Percentiles rank a stretch among this genome's conserved stretches.
Conservation (phyloP, 306 rosid species). For the Senna siamea region DNA sequence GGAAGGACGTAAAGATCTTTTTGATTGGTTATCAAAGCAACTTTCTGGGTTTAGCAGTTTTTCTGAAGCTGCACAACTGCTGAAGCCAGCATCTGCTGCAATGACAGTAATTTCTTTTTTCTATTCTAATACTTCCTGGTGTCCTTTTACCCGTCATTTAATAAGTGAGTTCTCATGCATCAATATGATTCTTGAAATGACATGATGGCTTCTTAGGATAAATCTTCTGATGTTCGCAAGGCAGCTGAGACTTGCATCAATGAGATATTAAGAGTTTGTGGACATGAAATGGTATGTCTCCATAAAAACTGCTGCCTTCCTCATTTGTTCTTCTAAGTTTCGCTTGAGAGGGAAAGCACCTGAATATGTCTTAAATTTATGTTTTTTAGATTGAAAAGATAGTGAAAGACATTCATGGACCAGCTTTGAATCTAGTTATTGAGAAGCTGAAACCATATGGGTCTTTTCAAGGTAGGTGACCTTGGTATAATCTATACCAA, state of each 20-base stretch:
- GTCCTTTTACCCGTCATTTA: background rate
- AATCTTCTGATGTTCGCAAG: slow-evolving; percentile 98
- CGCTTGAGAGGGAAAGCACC: slow-evolving; percentile 23
- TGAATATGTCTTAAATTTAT: slow-evolving; percentile 22
- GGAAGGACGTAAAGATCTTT: slow-evolving; percentile 97
- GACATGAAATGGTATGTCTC: slow-evolving; percentile 71
- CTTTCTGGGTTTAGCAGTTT: slow-evolving; percentile 75
- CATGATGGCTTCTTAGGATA: slow-evolving; percentile 65
- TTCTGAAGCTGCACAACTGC: slow-evolving; percentile 84
- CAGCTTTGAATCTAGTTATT: slow-evolving; percentile 71
- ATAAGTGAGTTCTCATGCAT: slow-evolving; percentile 11
- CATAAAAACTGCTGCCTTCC: slow-evolving; percentile 6
- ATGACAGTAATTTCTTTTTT: slow-evolving; percentile 65
- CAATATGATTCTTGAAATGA: slow-evolving; percentile 10
- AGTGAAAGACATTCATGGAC: slow-evolving; percentile 80
- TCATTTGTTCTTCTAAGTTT: slow-evolving; percentile 30
- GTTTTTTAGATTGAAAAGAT: slow-evolving; percentile 74
- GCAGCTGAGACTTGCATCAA: slow-evolving; percentile 87
- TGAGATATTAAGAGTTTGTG: slow-evolving; percentile 89
- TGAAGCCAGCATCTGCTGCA: slow-evolving; percentile 91
- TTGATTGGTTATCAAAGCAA: slow-evolving; percentile 93
- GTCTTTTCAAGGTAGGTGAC: slow-evolving; percentile 66
- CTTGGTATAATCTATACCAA: background rate
- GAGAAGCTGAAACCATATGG: slow-evolving; percentile 77
- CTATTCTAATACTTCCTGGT: background rate